Percentiles rank a stretch among this genome's conserved stretches.
These are phyloP conservation scores for Ambrosia artemisiifolia DNA, from an alignment of 129 eudicot genomes.

Conservation along the genomic window DNA sequence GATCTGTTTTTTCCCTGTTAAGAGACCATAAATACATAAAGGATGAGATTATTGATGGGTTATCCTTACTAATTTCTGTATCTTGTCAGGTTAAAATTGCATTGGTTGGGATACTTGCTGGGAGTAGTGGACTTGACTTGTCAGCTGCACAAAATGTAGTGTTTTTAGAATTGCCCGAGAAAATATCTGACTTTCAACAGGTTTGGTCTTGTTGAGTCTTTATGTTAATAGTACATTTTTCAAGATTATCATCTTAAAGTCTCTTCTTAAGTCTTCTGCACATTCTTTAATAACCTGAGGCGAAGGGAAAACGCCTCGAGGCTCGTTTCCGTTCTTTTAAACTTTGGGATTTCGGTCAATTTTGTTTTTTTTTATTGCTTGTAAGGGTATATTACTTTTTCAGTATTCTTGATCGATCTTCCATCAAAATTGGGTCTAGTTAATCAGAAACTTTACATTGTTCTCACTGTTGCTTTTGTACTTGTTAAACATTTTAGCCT, in stretches of 20 bases:
- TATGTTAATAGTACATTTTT: conserved; percentile 4
- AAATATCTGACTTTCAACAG: conserved; percentile 68
- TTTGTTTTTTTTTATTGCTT: background rate
- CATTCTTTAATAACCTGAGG: background rate
- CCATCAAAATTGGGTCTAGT: background rate
- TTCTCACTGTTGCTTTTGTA: no score
- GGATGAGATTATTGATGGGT: background rate
- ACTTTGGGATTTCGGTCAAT: conserved; percentile 5
- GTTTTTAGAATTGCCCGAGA: conserved; percentile 83
- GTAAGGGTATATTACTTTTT: background rate
- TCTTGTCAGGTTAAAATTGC: conserved; percentile 78
- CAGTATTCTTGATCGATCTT: background rate
- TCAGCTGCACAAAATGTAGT: conserved; percentile 84
- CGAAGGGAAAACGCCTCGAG: no score
- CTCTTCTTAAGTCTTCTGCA: background rate
- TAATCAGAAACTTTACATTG: conserved; percentile 1
- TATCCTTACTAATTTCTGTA: background rate
- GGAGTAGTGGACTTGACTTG: conserved; percentile 81
- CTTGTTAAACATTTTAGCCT: no score
- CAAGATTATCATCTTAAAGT: background rate
- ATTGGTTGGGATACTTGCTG: conserved; percentile 83
- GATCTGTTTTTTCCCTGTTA: background rate
- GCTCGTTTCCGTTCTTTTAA: no score
- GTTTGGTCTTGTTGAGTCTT: conserved; percentile 30
- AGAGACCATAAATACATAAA: background rate